A percentile compares a stretch with the other conserved stretches of the same genome.
These are phyloP conservation scores for Theileria parva DNA, from an alignment of 169 alveolate genomes.

Conservation along the genomic window DNA sequence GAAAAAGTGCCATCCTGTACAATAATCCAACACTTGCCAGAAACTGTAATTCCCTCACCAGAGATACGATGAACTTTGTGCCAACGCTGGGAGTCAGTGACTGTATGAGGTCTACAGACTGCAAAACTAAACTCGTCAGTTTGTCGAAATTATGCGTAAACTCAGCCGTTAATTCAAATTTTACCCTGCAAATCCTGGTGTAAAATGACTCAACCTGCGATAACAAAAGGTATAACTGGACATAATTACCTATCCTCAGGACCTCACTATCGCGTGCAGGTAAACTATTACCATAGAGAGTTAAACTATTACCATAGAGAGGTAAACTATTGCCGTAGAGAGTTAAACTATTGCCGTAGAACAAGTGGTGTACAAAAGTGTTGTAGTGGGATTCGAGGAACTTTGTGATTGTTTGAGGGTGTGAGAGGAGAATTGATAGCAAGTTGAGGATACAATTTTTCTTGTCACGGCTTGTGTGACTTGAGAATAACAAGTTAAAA, in stretches of 20 bases:
- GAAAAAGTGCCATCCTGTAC: conserved; percentile 1
- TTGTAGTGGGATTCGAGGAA: not conserved
- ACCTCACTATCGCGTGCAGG: too few relatives aligned
- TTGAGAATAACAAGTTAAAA: not conserved
- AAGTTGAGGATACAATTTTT: not conserved
- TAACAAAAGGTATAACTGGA: not conserved
- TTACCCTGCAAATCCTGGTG: conserved; percentile 6
- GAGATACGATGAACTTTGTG: conserved; percentile 15
- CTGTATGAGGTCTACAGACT: too few relatives aligned
- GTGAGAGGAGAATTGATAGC: not conserved
- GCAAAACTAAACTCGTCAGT: not conserved
- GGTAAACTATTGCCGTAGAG: too few relatives aligned
- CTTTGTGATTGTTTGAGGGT: not conserved
- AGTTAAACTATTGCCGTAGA: too few relatives aligned
- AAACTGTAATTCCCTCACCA: conserved; percentile 35
- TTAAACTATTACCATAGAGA: too few relatives aligned
- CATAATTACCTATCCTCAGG: not conserved
- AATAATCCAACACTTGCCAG: not conserved
- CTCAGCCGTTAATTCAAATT: not conserved
- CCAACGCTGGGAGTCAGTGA: too few relatives aligned
- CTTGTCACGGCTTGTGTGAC: not conserved
- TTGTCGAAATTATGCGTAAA: conserved; percentile 9
- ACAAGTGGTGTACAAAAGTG: not conserved
- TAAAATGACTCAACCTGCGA: not conserved
- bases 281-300: too few relatives aligned